phyloP scores from a whole-genome alignment of 2,329 filamentous ascomycete genomes.

The Endothia cerciana region DNA sequence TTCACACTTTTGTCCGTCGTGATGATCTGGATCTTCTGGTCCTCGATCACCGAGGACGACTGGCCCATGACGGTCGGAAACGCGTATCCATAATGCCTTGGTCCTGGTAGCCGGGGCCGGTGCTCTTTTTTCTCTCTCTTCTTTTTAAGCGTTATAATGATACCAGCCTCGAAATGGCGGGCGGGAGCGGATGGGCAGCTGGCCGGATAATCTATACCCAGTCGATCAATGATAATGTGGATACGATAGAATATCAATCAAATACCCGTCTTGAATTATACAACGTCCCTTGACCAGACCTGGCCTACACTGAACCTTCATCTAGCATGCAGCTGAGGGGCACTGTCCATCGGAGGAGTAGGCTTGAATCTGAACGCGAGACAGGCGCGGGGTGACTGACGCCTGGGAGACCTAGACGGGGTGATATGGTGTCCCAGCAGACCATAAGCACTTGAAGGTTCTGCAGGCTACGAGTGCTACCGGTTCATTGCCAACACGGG shows the following conservation, averaged over 20 bases:
- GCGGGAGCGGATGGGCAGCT: conserved; percentile 10
- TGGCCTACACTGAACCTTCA: neutral
- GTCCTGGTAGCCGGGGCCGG: conserved; percentile 12
- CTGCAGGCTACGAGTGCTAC: no score
- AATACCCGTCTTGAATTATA: neutral
- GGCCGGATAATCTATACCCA: conserved; percentile 23
- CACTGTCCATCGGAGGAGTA: no score
- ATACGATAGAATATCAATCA: conserved; percentile 21
- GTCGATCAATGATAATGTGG: conserved; percentile 20
- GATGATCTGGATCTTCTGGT: conserved; percentile 94
- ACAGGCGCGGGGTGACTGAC: neutral
- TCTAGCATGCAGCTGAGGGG: neutral
- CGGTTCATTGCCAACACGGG: no score
- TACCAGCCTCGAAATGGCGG: conserved; percentile 18
- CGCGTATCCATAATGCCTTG: conserved; percentile 33
- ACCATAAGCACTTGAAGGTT: no score
- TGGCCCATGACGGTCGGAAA: conserved; percentile 69
- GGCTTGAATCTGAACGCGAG: no score
- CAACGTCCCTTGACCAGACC: neutral
- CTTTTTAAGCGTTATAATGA: conserved; percentile 22
- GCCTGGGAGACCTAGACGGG: neutral
- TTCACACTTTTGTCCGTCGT: conserved; percentile 87
- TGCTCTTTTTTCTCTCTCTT: conserved; percentile 7
- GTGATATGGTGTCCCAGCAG: neutral
- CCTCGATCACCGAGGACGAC: conserved; percentile 97